phyloP scores from a whole-genome alignment of 2,329 filamentous ascomycete species.

The Ophiobolus disseminans region DNA sequence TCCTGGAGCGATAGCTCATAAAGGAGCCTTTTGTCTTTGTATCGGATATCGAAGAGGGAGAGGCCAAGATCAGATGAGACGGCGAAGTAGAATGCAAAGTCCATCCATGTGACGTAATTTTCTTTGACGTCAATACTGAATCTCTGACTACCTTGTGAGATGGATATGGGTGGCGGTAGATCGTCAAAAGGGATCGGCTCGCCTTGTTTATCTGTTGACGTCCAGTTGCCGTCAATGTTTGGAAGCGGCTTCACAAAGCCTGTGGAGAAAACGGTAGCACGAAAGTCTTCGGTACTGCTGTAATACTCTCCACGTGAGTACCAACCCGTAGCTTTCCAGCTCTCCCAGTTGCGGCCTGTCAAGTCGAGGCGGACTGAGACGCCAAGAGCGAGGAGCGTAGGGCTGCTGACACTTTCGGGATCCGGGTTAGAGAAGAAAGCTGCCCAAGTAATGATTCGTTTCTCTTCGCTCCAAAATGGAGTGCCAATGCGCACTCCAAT shows the following conservation, averaged over 20 bases:
- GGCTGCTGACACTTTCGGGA: constrained; percentile 50
- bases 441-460: constrained; percentile 57
- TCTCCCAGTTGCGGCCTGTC: constrained; percentile 58
- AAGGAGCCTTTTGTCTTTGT: constrained; percentile 62
- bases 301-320: constrained; percentile 64
- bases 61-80: constrained; percentile 59
- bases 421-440: constrained; percentile 53
- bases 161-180: constrained; percentile 59
- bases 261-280: constrained; percentile 52
- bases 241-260: constrained; percentile 57
- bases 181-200: constrained; percentile 56
- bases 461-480: constrained; percentile 38
- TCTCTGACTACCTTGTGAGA: constrained; percentile 53
- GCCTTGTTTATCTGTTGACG: constrained; percentile 53
- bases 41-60: constrained; percentile 60
- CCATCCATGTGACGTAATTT: constrained; percentile 61
- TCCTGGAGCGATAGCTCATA: constrained; percentile 66
- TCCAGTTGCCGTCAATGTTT: constrained; percentile 59
- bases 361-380: constrained; percentile 55
- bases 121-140: constrained; percentile 53
- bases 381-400: constrained; percentile 56
- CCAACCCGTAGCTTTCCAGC: constrained; percentile 62
- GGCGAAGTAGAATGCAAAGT: constrained; percentile 61
- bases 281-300: constrained; percentile 57
- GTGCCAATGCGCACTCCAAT: constrained; percentile 38